Percentiles rank a stretch among this genome's conserved stretches.
Conservation (phyloP, 805 yeast species). For the Candida broadrunensis region DNA sequence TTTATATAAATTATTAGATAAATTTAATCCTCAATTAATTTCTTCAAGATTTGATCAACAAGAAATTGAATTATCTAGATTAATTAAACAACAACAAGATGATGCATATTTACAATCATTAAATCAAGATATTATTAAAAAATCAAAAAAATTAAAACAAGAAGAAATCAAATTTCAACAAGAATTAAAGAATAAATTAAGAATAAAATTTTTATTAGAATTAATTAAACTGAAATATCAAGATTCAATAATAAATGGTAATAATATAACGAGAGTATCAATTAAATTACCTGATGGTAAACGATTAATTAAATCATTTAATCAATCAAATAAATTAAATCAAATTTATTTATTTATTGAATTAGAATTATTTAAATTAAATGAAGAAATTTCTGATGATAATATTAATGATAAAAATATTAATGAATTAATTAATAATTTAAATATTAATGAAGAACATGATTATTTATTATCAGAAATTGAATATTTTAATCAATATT, state of each 20-base stretch:
- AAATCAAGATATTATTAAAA: conserved; percentile 53
- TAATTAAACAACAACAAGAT: conserved; percentile 41
- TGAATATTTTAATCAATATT: conserved; percentile 22
- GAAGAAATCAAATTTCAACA: conserved; percentile 10
- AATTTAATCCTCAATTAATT: conserved; percentile 38
- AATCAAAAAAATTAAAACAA: conserved; percentile 36
- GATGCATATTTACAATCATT: conserved; percentile 40
- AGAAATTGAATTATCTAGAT: conserved; percentile 37
- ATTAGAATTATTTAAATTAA: conserved; percentile 25
- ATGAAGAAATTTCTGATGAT: conserved; percentile 3
- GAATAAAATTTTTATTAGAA: conserved; percentile 5
- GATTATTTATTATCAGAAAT: conserved; percentile 10
- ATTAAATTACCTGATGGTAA: conserved; percentile 55
- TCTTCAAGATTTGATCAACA: conserved; percentile 35
- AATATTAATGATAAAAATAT: conserved; percentile 4
- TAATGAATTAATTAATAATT: conserved; percentile 7
- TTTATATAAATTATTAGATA: conserved; percentile 20
- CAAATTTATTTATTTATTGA: conserved; percentile 54
- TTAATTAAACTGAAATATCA: not conserved
- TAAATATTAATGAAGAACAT: conserved; percentile 10
- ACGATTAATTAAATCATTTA: conserved; percentile 44
- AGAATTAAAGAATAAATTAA: conserved; percentile 7
- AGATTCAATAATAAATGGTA: conserved; percentile 11
- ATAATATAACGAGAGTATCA: conserved; percentile 33
- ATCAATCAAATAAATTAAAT: conserved; percentile 31